Evolutionary conservation across 306 rosid genomes (phyloP).

Genomic region (Cucurbita ficifolia): DNA sequence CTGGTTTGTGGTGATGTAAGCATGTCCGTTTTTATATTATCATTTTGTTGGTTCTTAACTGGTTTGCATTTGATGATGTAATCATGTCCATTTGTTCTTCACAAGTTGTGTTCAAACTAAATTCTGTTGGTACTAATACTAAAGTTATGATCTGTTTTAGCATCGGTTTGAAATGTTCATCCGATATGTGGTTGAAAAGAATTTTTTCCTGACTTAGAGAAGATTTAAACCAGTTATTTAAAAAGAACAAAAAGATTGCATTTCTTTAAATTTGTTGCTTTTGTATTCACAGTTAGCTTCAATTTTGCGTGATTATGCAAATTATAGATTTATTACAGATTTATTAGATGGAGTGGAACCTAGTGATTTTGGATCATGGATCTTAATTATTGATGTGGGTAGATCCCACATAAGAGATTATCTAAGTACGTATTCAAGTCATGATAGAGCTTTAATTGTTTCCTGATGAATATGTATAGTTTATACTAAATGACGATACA

Average conservation of each 20-base stretch:
- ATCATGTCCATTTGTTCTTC: neutral
- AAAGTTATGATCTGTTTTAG: neutral
- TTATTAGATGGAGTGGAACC: neutral
- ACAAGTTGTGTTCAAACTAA: neutral
- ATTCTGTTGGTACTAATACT: neutral
- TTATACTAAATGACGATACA: neutral
- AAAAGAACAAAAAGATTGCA: neutral
- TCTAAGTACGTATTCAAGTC: neutral
- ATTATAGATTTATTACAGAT: neutral
- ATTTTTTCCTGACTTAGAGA: neutral
- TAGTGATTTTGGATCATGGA: neutral
- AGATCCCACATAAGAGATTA: neutral
- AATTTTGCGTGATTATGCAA: neutral
- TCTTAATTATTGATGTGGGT: neutral
- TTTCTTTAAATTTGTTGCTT: neutral
- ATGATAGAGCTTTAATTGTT: neutral
- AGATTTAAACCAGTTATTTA: neutral
- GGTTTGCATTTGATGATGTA: neutral
- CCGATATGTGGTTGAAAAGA: neutral
- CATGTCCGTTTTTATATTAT: neutral
- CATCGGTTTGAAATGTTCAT: neutral
- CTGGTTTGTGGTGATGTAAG: neutral
- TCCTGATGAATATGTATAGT: neutral
- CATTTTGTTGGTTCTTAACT: neutral
- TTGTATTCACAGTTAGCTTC: neutral